These are phyloP conservation scores for Boletales sp. DNA, from an alignment of 768 basidiomycete species.

Conservation along the genomic window DNA sequence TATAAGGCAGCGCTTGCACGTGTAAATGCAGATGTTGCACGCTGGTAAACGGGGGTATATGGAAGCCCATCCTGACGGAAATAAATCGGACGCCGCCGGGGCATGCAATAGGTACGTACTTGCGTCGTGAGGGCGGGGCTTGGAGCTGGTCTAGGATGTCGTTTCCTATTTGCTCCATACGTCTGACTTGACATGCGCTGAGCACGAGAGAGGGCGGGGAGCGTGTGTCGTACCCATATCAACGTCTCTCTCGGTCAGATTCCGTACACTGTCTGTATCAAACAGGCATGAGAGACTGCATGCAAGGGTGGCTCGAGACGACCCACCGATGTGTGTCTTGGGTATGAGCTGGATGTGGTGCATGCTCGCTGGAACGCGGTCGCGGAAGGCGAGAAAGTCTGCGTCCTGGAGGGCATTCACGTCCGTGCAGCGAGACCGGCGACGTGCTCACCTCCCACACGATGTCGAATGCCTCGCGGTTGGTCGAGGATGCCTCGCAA, in stretches of 20 bases:
- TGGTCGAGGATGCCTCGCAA: conserved; percentile 39
- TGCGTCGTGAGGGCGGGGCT: conserved; percentile 41
- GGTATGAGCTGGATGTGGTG: conserved; percentile 53
- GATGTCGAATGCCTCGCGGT: conserved; percentile 41
- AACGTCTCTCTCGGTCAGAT: conserved; percentile 42
- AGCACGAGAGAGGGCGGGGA: conserved; percentile 18
- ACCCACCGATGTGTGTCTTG: conserved; percentile 48
- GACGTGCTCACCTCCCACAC: conserved; percentile 43
- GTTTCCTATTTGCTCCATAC: conserved; percentile 52
- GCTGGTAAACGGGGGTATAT: conserved; percentile 76
- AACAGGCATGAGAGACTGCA: not conserved
- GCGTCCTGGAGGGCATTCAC: conserved; percentile 35
- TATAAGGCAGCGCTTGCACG: conserved; percentile 66
- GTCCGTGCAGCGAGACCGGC: not conserved
- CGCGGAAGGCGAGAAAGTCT: conserved; percentile 49
- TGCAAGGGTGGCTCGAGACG: not conserved
- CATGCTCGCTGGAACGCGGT: conserved; percentile 44
- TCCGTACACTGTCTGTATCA: conserved; percentile 50
- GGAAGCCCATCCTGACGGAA: conserved; percentile 64
- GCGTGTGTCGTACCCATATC: conserved; percentile 42
- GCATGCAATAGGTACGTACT: conserved; percentile 31
- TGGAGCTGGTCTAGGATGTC: conserved; percentile 46
- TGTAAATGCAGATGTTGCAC: conserved; percentile 75
- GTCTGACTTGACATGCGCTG: conserved; percentile 34
- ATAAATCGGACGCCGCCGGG: not conserved